Conservation (phyloP, 495 filamentous ascomycete genomes). For the Talaromyces ruber region DNA sequence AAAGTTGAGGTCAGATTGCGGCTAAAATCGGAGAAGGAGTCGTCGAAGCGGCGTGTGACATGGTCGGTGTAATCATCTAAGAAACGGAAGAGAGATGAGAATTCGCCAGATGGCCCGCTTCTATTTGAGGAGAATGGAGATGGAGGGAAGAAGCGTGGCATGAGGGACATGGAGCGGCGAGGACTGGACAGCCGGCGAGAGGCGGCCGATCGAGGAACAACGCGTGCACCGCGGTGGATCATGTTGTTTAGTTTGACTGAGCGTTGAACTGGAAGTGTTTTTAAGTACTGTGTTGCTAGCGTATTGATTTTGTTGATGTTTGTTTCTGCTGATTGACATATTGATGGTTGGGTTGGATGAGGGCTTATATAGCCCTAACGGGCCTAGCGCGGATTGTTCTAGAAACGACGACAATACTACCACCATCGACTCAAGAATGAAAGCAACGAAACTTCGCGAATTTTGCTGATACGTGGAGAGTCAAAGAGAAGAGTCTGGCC, state of each 20-base stretch:
- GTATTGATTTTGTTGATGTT: background rate
- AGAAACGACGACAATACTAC: background rate
- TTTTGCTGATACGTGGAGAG: background rate
- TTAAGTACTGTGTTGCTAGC: background rate
- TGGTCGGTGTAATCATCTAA: conserved; percentile 36
- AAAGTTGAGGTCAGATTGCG: conserved; percentile 30
- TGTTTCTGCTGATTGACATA: background rate
- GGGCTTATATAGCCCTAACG: background rate
- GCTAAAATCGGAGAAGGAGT: conserved; percentile 12
- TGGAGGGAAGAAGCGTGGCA: conserved; percentile 10
- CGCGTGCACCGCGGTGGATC: background rate
- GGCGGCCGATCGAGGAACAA: background rate
- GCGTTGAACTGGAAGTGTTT: background rate
- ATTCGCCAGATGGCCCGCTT: conserved; percentile 16
- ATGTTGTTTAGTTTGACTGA: background rate
- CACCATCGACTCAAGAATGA: background rate
- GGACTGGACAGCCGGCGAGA: conserved; percentile 1
- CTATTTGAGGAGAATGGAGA: conserved; percentile 9
- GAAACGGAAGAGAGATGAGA: conserved; percentile 35
- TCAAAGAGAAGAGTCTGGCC: background rate
- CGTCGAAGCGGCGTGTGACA: conserved; percentile 14
- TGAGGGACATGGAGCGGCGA: conserved; percentile 25
- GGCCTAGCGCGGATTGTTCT: background rate
- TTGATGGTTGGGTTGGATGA: background rate
- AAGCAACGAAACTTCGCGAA: background rate